phyloP scores from a whole-genome alignment of 2,329 filamentous ascomycete species.

The Fusarium graminum region DNA sequence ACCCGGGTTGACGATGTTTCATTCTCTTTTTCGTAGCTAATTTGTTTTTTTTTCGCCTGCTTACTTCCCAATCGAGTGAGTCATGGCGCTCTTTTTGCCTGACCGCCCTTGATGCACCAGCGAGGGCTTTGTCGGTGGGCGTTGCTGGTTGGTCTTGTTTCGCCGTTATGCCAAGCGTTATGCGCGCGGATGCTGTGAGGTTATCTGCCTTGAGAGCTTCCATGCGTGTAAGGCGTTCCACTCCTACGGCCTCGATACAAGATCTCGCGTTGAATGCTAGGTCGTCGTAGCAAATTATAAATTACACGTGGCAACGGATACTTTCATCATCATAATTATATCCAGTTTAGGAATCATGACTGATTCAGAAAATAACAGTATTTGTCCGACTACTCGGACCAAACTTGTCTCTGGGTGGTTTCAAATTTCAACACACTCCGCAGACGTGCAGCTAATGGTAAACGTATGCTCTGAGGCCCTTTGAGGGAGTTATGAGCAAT shows the following conservation, averaged over 20 bases:
- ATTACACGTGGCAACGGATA: conserved; percentile 17
- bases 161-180: conserved; percentile 32
- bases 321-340: conserved; percentile 11
- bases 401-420: conserved; percentile 7
- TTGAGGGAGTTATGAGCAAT: conserved; percentile 9
- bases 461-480: not conserved
- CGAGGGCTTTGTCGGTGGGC: not conserved
- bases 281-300: not conserved
- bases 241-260: conserved; percentile 4
- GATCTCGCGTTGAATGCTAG: not conserved
- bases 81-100: conserved; percentile 10
- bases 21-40: conserved; percentile 23
- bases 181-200: conserved; percentile 19
- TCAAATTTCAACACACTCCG: conserved; percentile 18
- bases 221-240: conserved; percentile 19
- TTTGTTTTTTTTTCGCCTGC: not conserved
- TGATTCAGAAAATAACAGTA: not conserved
- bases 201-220: conserved; percentile 13
- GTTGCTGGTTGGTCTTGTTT: conserved; percentile 11
- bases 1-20: conserved; percentile 15
- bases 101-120: not conserved
- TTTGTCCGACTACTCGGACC: conserved; percentile 38
- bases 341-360: conserved; percentile 2
- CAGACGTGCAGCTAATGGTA: conserved; percentile 14
- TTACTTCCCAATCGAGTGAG: conserved; percentile 17